Percentiles rank a stretch among this genome's conserved stretches.
phyloP scores from a whole-genome alignment of 2,329 filamentous ascomycete genomes.

The Hypoxylon sp. region DNA sequence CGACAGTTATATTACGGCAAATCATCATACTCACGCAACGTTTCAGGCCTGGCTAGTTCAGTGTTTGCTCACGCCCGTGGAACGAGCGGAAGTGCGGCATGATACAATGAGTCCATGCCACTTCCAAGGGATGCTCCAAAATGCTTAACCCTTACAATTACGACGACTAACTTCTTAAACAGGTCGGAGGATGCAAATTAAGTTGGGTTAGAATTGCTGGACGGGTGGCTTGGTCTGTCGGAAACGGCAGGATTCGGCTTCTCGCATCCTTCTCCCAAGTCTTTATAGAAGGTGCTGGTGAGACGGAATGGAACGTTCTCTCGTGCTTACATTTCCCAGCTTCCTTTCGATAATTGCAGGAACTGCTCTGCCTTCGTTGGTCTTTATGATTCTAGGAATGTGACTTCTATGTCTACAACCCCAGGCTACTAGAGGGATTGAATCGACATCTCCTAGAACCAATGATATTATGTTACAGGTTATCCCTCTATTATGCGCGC shows the following conservation, averaged over 20 bases:
- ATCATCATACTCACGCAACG: conserved; percentile 1
- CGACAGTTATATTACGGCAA: conserved; percentile 4
- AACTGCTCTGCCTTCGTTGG: neutral
- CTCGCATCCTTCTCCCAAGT: conserved; percentile 6
- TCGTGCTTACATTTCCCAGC: neutral
- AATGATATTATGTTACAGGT: neutral
- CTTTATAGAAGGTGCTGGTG: neutral
- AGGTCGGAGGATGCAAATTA: conserved; percentile 16
- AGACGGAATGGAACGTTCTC: conserved; percentile 12
- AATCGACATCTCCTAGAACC: neutral
- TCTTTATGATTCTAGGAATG: neutral
- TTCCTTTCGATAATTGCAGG: neutral
- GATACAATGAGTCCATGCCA: neutral
- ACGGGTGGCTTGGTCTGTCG: conserved; percentile 2
- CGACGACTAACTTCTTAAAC: conserved; percentile 4
- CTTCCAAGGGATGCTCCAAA: conserved; percentile 2
- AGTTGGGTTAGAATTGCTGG: neutral
- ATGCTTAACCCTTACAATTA: neutral
- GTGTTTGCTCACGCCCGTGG: conserved; percentile 1
- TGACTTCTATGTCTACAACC: neutral
- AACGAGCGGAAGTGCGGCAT: neutral
- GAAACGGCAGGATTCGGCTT: conserved; percentile 9
- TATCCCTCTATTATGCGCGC: neutral
- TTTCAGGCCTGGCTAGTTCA: neutral
- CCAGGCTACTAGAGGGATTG: neutral